Evolutionary conservation across 345 rosid species (phyloP), one percentile per base, ranked within the genome.

Genomic region (Anacardium occidentale): DNA sequence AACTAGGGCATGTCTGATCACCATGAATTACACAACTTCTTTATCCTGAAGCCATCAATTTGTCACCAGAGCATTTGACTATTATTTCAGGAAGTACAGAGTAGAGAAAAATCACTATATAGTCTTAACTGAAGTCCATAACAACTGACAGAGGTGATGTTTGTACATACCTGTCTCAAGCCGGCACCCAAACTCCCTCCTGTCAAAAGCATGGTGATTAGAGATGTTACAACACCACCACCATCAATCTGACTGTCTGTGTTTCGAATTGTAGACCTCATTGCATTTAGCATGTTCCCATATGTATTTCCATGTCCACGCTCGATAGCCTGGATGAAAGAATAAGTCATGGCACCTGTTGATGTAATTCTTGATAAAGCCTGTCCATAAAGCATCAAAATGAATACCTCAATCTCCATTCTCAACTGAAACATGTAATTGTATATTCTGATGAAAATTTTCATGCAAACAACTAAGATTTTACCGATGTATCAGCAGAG

Each of bases 261-360:
- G 68, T 78, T 82, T 17, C 85, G 85, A 71, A 93, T 84, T 68
- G 90, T 93, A 61, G 90, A 80, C 53, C 95, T 85, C 95, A 93
- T 93, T 29, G 95, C 87, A 17, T 71, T 91, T 64, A 89, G 70
- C 73, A 93, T 82, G 76, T 64, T 79, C 50, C 98, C 97, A 9
- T 91, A 93, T 1, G 95, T 91, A 12, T 74, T 62, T 64, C 78
- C 97, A 56, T 85, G 87, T 34, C 93, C 97, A 4, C 84, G 85
- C 78, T 93, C 95, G 53, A 89, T 71, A 64, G 97, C 97, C 77
- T 88, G 93, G 74, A 94, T 88, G 84, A 94, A 91, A 56, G 97
- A 78, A 68, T 87, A 94, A 10, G 98, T 94, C 95, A 94, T 90
- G n/a, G 93, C 98, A 53, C 98, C 98, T 0, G 97, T 94, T 29